A percentile compares a stretch with the other conserved stretches of the same genome.
phyloP scores from a whole-genome alignment of 2,329 filamentous ascomycete species.

The Stagonosporopsis rhizophila region DNA sequence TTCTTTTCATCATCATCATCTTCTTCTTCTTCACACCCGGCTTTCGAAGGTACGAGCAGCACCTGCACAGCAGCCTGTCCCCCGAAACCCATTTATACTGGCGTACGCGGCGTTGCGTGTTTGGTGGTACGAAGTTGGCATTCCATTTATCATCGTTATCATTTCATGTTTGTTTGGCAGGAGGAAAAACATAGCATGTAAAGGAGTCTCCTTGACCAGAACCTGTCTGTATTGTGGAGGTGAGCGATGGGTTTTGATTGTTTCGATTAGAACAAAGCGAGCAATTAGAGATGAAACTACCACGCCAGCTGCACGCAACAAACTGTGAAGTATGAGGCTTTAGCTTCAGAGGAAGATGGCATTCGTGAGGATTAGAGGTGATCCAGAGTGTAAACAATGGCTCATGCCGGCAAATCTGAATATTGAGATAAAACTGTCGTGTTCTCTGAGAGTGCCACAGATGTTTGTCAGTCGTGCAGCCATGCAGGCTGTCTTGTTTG shows the following conservation, averaged over 20 bases:
- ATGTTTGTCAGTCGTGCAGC: background rate
- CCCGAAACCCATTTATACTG: constrained; percentile 32
- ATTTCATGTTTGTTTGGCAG: constrained; percentile 31
- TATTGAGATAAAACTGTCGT: background rate
- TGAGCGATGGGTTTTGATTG: constrained; percentile 19
- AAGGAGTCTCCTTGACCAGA: constrained; percentile 32
- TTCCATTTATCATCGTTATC: constrained; percentile 32
- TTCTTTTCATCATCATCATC: constrained; percentile 34
- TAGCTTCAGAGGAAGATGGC: background rate
- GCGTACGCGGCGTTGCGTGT: constrained; percentile 39
- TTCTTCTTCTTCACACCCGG: constrained; percentile 31
- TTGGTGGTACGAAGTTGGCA: constrained; percentile 29
- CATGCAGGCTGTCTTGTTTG: background rate
- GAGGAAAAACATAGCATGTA: constrained; percentile 39
- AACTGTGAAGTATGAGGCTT: background rate
- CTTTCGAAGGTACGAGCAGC: constrained; percentile 30
- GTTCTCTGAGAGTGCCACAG: background rate
- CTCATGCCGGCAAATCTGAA: background rate
- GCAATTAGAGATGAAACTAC: constrained; percentile 29
- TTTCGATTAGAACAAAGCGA: constrained; percentile 33
- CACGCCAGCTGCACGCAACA: background rate
- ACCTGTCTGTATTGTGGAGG: constrained; percentile 26
- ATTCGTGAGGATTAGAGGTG: background rate
- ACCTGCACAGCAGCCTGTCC: constrained; percentile 28
- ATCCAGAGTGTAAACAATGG: too few species aligned